phyloP scores from a whole-genome alignment of 306 rosid species.

The Inga oerstediana region DNA sequence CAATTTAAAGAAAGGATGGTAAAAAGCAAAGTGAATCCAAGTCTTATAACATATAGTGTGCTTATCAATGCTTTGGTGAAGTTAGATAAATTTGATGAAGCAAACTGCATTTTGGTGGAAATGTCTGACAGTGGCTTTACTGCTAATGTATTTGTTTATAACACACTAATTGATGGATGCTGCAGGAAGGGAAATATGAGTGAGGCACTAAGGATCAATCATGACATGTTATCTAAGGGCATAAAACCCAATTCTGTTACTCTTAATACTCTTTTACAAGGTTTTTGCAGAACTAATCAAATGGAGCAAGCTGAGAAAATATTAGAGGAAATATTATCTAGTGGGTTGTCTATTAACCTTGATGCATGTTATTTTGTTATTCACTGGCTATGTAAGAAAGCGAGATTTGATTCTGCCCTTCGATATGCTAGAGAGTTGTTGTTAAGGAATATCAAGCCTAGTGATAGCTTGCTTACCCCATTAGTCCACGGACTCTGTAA shows the following conservation, averaged over 20 bases:
- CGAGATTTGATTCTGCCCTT: constrained; percentile 56
- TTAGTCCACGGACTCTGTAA: constrained; percentile 70
- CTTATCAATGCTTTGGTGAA: constrained; percentile 66
- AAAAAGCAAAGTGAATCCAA: constrained; percentile 48
- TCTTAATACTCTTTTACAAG: constrained; percentile 63
- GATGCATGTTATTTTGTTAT: constrained; percentile 53
- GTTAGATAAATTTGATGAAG: constrained; percentile 53
- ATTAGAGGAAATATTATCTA: constrained; percentile 44
- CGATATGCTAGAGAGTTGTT: constrained; percentile 45
- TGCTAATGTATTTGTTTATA: constrained; percentile 62
- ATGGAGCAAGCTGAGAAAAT: constrained; percentile 54
- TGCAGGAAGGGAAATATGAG: constrained; percentile 59
- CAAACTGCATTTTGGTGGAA: constrained; percentile 49
- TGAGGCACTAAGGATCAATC: constrained; percentile 60
- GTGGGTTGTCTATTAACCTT: constrained; percentile 47
- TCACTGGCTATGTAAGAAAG: constrained; percentile 48
- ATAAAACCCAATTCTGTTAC: constrained; percentile 63
- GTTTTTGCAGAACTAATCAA: constrained; percentile 55
- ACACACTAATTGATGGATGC: constrained; percentile 59
- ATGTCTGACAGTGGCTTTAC: constrained; percentile 51
- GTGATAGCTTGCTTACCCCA: constrained; percentile 58
- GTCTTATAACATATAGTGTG: constrained; percentile 56
- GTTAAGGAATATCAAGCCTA: constrained; percentile 52
- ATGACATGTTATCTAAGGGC: constrained; percentile 59
- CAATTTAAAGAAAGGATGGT: constrained; percentile 57